Evolutionary conservation across 306 rosid species (phyloP).

Genomic region (Pueraria montana): DNA sequence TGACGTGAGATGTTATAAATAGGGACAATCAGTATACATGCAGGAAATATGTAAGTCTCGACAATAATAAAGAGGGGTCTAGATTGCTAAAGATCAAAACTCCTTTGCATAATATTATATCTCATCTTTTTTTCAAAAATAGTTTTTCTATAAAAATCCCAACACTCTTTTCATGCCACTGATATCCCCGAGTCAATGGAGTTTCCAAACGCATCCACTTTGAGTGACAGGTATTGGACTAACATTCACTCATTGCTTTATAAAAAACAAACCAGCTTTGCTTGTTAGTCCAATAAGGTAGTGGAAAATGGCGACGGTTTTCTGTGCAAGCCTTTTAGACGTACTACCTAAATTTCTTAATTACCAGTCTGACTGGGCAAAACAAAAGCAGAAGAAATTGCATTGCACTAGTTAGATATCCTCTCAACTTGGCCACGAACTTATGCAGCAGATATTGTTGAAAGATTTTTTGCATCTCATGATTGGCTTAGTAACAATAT

Average conservation of each 20-base stretch:
- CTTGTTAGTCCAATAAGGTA: background rate
- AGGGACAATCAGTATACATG: background rate
- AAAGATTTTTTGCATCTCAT: background rate
- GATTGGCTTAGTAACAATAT: conserved; percentile 12
- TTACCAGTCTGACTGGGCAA: background rate
- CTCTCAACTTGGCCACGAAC: conserved; percentile 20
- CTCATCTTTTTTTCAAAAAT: background rate
- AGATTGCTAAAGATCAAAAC: background rate
- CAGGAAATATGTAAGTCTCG: background rate
- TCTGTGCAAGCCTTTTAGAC: background rate
- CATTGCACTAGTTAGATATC: background rate
- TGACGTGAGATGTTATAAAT: background rate
- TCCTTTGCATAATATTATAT: background rate
- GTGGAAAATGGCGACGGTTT: conserved; percentile 2
- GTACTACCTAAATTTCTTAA: background rate
- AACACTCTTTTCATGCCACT: conserved; percentile 15
- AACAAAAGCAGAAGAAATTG: background rate
- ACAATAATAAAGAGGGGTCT: background rate
- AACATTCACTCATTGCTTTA: background rate
- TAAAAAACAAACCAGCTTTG: background rate
- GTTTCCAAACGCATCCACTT: conserved; percentile 28
- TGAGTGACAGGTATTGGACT: background rate
- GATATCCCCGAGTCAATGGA: conserved; percentile 8
- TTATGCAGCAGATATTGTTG: background rate
- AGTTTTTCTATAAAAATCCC: background rate